A percentile compares a stretch with the other conserved stretches of the same genome.
Evolutionary conservation across 148 eudicot species (phyloP).

Genomic region (Bassia scoparia): DNA sequence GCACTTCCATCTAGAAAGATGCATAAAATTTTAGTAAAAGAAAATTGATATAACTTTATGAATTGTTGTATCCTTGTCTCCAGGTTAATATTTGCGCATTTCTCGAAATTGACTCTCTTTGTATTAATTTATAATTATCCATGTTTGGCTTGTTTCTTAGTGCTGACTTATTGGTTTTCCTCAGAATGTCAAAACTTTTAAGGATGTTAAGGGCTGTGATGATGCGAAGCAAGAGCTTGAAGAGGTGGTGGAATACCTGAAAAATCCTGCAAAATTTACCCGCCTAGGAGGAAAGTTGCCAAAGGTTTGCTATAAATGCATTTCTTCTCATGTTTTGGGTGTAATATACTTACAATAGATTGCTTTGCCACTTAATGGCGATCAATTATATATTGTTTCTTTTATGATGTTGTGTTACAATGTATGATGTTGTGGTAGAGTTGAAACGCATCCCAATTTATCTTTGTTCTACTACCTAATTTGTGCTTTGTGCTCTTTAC

Average conservation of each 20-base stretch:
- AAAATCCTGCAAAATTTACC: constrained; percentile 85
- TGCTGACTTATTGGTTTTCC: constrained; percentile 20
- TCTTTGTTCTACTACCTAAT: not conserved
- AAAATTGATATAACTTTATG: not conserved
- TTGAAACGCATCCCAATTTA: not conserved
- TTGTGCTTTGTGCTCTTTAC: not conserved
- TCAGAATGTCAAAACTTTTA: constrained; percentile 95
- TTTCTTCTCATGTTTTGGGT: not conserved
- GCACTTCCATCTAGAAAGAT: not conserved
- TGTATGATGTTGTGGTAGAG: not conserved
- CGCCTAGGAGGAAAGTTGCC: constrained; percentile 98
- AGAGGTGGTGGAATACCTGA: constrained; percentile 97
- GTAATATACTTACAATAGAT: not conserved
- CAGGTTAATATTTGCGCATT: not conserved
- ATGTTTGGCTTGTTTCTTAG: not conserved
- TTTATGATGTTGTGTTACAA: not conserved
- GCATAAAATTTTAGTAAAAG: no score
- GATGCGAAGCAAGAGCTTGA: constrained; percentile 99
- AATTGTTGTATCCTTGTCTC: not conserved
- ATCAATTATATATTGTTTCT: not conserved
- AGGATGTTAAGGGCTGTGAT: constrained; percentile 98
- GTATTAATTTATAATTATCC: no score
- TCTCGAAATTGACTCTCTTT: no score
- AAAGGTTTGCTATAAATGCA: constrained; percentile 52
- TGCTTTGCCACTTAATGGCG: not conserved